Evolutionary conservation across 139 green algal genomes (phyloP).

Genomic region (Closterium sp.): DNA sequence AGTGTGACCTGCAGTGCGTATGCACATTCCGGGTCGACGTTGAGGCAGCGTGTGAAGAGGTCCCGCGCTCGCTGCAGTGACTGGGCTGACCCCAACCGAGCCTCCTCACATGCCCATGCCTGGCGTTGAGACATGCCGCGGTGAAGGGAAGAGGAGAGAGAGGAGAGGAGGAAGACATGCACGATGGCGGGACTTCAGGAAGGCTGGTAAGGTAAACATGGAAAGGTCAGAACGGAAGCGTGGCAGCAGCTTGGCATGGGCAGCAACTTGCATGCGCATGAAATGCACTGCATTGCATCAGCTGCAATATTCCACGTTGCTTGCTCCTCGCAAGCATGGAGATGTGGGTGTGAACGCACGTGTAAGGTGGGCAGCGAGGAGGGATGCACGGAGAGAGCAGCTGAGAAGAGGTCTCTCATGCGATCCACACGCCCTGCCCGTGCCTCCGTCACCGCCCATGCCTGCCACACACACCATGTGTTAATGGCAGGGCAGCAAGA

Average conservation of each 20-base stretch:
- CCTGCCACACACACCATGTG: neutral
- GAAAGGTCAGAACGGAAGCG: too few species aligned
- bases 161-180: neutral
- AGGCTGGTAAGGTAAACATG: too few species aligned
- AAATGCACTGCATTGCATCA: too few species aligned
- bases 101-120: conserved; percentile 33
- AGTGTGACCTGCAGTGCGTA: conserved; percentile 26
- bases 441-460: conserved; percentile 30
- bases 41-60: conserved; percentile 13
- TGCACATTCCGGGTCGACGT: neutral
- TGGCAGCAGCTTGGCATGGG: too few species aligned
- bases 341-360: neutral
- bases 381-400: conserved; percentile 10
- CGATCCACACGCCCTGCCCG: neutral
- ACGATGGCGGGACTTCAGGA: neutral
- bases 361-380: conserved; percentile 12
- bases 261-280: too few species aligned
- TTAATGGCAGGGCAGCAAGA: neutral
- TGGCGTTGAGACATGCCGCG: neutral
- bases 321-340: too few species aligned
- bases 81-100: neutral
- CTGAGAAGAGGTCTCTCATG: conserved; percentile 24
- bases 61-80: neutral
- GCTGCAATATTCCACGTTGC: too few species aligned
- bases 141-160: too few species aligned